Conservation (phyloP, 306 rosid genomes). For the Cucurbita pepo region DNA sequence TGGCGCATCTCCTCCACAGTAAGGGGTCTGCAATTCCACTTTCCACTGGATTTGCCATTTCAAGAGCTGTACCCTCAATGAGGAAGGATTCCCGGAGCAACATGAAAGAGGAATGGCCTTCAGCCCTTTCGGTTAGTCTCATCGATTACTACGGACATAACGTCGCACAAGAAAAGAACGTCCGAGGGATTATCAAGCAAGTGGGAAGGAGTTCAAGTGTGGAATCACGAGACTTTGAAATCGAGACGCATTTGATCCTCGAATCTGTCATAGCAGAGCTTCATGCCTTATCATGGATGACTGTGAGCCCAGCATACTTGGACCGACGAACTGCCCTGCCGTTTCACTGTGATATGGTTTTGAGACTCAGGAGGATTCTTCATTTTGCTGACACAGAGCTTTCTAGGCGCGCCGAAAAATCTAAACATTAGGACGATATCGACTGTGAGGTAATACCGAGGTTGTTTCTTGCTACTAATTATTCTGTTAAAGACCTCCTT, state of each 20-base stretch:
- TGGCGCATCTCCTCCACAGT: conserved; percentile 97
- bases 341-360: conserved; percentile 93
- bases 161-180: conserved; percentile 49
- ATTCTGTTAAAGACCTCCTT: background rate
- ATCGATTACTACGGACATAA: conserved; percentile 71
- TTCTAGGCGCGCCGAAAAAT: conserved; percentile 50
- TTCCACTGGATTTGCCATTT: conserved; percentile 79
- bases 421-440: conserved; percentile 18
- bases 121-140: conserved; percentile 73
- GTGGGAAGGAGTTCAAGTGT: conserved; percentile 49
- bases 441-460: conserved; percentile 1
- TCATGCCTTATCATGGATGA: conserved; percentile 96
- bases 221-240: conserved; percentile 64
- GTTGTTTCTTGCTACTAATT: conserved; percentile 3
- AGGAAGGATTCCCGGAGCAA: conserved; percentile 63
- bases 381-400: conserved; percentile 95
- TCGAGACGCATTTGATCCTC: conserved; percentile 64
- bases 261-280: conserved; percentile 90
- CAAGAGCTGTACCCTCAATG: conserved; percentile 87
- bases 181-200: conserved; percentile 45
- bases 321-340: conserved; percentile 87
- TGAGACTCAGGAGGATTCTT: conserved; percentile 82
- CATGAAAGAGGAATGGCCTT: conserved; percentile 90
- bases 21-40: conserved; percentile 93
- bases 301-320: conserved; percentile 76